Conservation (phyloP, 116 monocot genomes). For the Posidonia oceanica region DNA sequence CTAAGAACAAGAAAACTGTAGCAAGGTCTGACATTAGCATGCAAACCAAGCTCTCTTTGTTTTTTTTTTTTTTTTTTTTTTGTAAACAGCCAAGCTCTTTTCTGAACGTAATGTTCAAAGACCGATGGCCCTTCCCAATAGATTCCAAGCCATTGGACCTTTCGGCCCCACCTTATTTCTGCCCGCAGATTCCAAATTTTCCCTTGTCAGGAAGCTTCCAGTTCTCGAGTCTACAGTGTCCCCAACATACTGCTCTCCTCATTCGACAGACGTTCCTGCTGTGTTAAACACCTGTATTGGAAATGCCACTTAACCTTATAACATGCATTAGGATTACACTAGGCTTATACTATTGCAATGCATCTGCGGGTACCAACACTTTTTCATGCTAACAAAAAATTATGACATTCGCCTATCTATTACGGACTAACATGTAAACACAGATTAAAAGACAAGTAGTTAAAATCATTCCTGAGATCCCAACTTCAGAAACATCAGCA, state of each 20-base stretch:
- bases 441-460: too few relatives aligned
- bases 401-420: too few relatives aligned
- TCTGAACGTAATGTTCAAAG: slow-evolving; percentile 53
- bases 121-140: slow-evolving; percentile 71
- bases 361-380: too few relatives aligned
- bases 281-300: slow-evolving; percentile 38
- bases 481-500: too few relatives aligned
- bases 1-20: slow-evolving; percentile 53
- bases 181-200: slow-evolving; percentile 56
- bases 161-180: slow-evolving; percentile 52
- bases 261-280: slow-evolving; percentile 48
- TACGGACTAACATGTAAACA: too few relatives aligned
- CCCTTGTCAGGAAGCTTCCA: slow-evolving; percentile 61
- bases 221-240: slow-evolving; percentile 53
- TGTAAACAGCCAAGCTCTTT: slow-evolving; percentile 73
- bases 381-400: too few relatives aligned
- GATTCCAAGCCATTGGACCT: slow-evolving; percentile 72
- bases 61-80: too few relatives aligned
- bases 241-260: slow-evolving; percentile 61
- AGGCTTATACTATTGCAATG: too few relatives aligned
- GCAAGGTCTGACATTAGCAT: slow-evolving; percentile 69
- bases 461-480: too few relatives aligned
- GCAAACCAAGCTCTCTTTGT: too few relatives aligned
- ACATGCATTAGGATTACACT: background rate
- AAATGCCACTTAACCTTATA: background rate